A percentile compares a stretch with the other conserved stretches of the same genome.
phyloP scores from a whole-genome alignment of 441 rosid genomes.

The Gossypium gossypioides region DNA sequence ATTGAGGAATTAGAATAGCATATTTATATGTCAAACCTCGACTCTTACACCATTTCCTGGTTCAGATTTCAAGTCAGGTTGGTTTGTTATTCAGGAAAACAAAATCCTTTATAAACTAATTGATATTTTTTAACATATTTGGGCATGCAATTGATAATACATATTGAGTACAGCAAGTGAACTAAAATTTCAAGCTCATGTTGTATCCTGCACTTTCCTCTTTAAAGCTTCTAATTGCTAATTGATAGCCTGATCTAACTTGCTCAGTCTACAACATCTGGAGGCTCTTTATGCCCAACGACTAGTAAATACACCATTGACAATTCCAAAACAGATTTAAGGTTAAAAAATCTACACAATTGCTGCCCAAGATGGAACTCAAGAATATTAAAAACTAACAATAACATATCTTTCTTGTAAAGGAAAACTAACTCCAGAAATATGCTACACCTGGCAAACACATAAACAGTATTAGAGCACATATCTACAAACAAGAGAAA shows the following conservation, averaged over 20 bases:
- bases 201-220: not conserved
- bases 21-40: not conserved
- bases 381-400: not conserved
- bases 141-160: not conserved
- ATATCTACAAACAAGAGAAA: constrained; percentile 12
- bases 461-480: not conserved
- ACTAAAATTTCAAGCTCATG: not conserved
- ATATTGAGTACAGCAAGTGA: not conserved
- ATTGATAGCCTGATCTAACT: not conserved
- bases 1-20: not conserved
- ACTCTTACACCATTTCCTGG: not conserved
- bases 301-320: not conserved
- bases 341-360: not conserved
- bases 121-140: not conserved
- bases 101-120: not conserved
- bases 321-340: not conserved
- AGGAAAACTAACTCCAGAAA: constrained; percentile 8
- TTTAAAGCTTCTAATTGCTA: not conserved
- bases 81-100: not conserved
- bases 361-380: not conserved
- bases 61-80: not conserved
- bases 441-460: not conserved
- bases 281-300: not conserved
- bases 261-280: not conserved
- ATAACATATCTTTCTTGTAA: not conserved